Evolutionary conservation across 1,284 basidiomycete genomes (phyloP), one percentile per base, ranked within the genome.

Genomic region (Rhodotorula glutinis): DNA sequence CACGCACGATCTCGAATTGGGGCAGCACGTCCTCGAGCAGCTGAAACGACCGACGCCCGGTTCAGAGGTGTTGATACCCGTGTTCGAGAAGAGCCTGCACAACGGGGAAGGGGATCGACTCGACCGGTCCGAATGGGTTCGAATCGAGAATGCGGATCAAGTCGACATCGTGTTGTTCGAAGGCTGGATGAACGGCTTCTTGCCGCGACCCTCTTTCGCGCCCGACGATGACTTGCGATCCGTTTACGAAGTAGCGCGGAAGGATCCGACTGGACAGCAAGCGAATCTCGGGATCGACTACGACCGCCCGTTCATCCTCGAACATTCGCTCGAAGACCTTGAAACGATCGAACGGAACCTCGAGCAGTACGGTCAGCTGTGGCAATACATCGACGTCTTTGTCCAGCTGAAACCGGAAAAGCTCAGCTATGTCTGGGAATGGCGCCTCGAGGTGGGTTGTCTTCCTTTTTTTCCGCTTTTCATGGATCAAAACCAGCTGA

Each of bases 161-260:
- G 76, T 94, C 4, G 90, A 95, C 76, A 80, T 97, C n/a, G 87
- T 97, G 56, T 83, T 98, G 54, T 82, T 97, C 57, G 91, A 93
- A 78, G 90, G 83, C 23, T 84, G 83, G 83, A 80, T 79, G 47
- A 76, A 81, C 55, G 82, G 83, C 5, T 82, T 82, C 63, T 72
- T 65, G 2, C 69, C 79, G 0, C 51, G 81, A 3, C 14, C 19
- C 46, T 46, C 29, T 70, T 0, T 21, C 70, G 16, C 25, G 11
- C 29, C n/a, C 41, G 11, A 11, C 43, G 1, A 41, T 60, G 0
- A 73, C 69, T 1, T 66, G 91, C 27, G 73, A 78, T 46, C 63
- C 71, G 40, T 78, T 25, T 83, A 79, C 60, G 41, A 69, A 0
- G 62, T 75, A 23, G 70, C 64, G 1, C 0, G 29, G 2, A 1